These are phyloP conservation scores for Escallonia herrerae DNA, from an alignment of 129 eudicot species.

Conservation along the genomic window DNA sequence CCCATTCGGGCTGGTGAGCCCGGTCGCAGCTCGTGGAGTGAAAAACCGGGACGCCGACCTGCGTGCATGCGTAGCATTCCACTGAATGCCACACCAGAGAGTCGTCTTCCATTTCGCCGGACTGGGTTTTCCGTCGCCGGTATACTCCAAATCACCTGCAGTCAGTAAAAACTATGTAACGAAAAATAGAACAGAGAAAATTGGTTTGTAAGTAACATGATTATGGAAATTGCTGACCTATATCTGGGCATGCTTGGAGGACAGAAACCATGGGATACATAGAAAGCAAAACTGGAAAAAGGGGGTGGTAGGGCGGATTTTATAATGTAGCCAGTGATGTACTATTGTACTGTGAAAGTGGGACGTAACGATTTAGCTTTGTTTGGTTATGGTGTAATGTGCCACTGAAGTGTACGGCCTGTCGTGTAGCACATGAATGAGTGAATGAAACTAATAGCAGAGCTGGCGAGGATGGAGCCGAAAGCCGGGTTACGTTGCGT, in stretches of 20 bases:
- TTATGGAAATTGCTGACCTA: neutral
- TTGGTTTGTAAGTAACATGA: neutral
- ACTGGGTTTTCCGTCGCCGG: conserved; percentile 21
- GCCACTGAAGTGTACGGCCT: too few relatives aligned
- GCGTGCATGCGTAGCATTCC: conserved; percentile 94
- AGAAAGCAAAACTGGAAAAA: conserved; percentile 44
- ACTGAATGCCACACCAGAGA: conserved; percentile 26
- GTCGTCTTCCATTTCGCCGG: conserved; percentile 30
- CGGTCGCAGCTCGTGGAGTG: conserved; percentile 96
- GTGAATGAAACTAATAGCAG: too few relatives aligned
- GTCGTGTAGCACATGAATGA: too few relatives aligned
- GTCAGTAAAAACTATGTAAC: neutral
- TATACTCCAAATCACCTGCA: conserved; percentile 19
- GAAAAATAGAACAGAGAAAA: neutral
- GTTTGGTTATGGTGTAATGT: too few relatives aligned
- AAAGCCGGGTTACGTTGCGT: too few relatives aligned
- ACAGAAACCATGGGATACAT: neutral
- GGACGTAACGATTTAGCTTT: too few relatives aligned
- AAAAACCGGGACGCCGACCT: conserved; percentile 83
- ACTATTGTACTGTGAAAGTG: too few relatives aligned
- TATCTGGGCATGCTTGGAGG: conserved; percentile 1
- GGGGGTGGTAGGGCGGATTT: neutral
- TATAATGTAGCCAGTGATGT: neutral
- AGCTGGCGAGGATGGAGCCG: too few relatives aligned
- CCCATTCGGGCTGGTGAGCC: conserved; percentile 83